Percentiles rank a stretch among this genome's conserved stretches.
These are phyloP conservation scores for Pseudocercospora eumusae DNA, from an alignment of 2,329 filamentous ascomycete genomes.

Conservation along the genomic window DNA sequence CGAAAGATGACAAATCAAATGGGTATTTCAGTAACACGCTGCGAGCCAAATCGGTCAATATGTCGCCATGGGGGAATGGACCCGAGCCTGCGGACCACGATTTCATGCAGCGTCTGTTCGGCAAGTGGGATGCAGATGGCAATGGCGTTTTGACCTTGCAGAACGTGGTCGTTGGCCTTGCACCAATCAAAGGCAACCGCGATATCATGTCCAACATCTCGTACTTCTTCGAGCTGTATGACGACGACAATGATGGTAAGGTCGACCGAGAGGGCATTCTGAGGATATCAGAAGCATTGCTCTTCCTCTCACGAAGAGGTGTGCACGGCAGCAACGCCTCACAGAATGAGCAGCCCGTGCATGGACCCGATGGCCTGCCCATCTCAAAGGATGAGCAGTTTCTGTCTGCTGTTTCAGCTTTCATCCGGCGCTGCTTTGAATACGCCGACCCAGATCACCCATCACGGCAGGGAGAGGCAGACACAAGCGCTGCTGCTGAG, in stretches of 20 bases:
- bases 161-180: slow-evolving; percentile 87
- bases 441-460: slow-evolving; percentile 85
- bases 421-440: slow-evolving; percentile 94
- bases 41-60: slow-evolving; percentile 41
- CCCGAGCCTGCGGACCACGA: slow-evolving; percentile 86
- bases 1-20: slow-evolving; percentile 53
- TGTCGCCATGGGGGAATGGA: slow-evolving; percentile 60
- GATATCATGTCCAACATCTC: slow-evolving; percentile 98
- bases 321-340: slow-evolving; percentile 57
- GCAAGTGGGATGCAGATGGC: slow-evolving; percentile 80
- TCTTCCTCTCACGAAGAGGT: slow-evolving; percentile 88
- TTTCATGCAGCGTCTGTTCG: slow-evolving; percentile 85
- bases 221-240: slow-evolving; percentile 97
- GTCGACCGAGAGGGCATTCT: slow-evolving; percentile 95
- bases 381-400: slow-evolving; percentile 78
- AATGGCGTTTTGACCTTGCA: slow-evolving; percentile 79
- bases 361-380: slow-evolving; percentile 35
- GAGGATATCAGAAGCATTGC: slow-evolving; percentile 86
- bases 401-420: slow-evolving; percentile 87
- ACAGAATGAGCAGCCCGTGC: slow-evolving; percentile 20
- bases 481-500: slow-evolving; percentile 41
- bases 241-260: slow-evolving; percentile 85
- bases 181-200: slow-evolving; percentile 84
- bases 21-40: slow-evolving; percentile 58
- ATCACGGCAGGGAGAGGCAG: slow-evolving; percentile 34